phyloP scores from a whole-genome alignment of 495 filamentous ascomycete genomes.

The Hamigera avellanea region DNA sequence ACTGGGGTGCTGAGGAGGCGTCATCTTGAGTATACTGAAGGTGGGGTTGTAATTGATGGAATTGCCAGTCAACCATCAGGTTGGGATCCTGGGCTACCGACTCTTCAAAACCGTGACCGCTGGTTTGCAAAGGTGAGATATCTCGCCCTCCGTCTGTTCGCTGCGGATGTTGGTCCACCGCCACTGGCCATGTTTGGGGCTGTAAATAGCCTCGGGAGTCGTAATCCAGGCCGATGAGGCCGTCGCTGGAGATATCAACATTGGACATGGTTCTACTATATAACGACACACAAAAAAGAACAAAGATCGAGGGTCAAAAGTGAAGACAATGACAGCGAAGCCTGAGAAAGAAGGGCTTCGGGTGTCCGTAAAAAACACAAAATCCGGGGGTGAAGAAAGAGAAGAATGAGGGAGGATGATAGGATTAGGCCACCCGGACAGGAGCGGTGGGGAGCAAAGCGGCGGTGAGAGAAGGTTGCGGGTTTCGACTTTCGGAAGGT shows the following conservation, averaged over 20 bases:
- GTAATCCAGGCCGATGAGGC: slow-evolving; percentile 37
- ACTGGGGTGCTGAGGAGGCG: slow-evolving; percentile 40
- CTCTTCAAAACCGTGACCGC: slow-evolving; percentile 35
- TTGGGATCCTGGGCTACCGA: slow-evolving; percentile 28
- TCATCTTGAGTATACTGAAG: slow-evolving; percentile 30
- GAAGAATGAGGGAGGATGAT: slow-evolving; percentile 8
- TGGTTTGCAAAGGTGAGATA: slow-evolving; percentile 35
- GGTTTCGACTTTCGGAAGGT: slow-evolving; percentile 9
- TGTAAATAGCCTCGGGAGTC: slow-evolving; percentile 37
- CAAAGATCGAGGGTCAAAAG: slow-evolving; percentile 1
- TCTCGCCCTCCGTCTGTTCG: slow-evolving; percentile 24
- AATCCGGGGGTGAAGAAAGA: slow-evolving; percentile 11
- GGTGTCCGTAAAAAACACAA: slow-evolving; percentile 15
- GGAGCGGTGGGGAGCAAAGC: slow-evolving; percentile 32
- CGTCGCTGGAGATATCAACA: slow-evolving; percentile 31
- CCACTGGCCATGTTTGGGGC: slow-evolving; percentile 29
- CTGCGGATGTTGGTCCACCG: slow-evolving; percentile 22
- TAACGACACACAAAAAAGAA: background rate
- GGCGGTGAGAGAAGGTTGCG: slow-evolving; percentile 31
- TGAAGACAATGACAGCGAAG: slow-evolving; percentile 7
- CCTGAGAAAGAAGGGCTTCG: slow-evolving; percentile 15
- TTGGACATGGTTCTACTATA: slow-evolving; percentile 29
- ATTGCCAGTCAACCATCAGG: slow-evolving; percentile 40
- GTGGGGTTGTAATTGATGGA: slow-evolving; percentile 42
- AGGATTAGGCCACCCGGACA: slow-evolving; percentile 23